Percentiles rank a stretch among this genome's conserved stretches.
Evolutionary conservation across 495 filamentous ascomycete species (phyloP).

Genomic region (Penicillium fimorum): DNA sequence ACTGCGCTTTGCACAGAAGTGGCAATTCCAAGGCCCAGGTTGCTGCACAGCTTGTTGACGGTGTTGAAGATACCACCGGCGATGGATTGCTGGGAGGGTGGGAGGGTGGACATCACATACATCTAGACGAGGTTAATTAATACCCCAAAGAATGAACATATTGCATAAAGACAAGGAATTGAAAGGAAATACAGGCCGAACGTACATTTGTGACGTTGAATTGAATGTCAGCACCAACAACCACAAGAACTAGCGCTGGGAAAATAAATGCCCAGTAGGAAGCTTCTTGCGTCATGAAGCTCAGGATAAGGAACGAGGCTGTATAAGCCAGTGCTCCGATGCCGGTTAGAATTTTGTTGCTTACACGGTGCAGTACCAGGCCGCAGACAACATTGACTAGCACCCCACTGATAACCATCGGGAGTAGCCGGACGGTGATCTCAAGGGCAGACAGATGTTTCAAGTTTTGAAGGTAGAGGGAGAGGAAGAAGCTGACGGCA

Average conservation of each 20-base stretch:
- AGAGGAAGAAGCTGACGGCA: conserved; percentile 35
- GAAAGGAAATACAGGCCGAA: not conserved
- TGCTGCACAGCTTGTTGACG: conserved; percentile 34
- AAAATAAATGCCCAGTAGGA: conserved; percentile 60
- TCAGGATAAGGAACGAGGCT: conserved; percentile 54
- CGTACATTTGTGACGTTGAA: conserved; percentile 59
- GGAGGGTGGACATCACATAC: conserved; percentile 43
- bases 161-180: not conserved
- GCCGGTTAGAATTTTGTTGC: conserved; percentile 47
- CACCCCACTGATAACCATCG: conserved; percentile 52
- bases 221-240: conserved; percentile 56
- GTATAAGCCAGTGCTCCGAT: conserved; percentile 44
- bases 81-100: conserved; percentile 34
- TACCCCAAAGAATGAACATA: not conserved
- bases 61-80: conserved; percentile 42
- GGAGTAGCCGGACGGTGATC: conserved; percentile 55
- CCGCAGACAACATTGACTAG: conserved; percentile 55
- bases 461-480: conserved; percentile 46
- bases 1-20: conserved; percentile 30
- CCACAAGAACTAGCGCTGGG: conserved; percentile 47
- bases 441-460: conserved; percentile 42
- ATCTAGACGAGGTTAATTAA: conserved; percentile 18
- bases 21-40: conserved; percentile 33
- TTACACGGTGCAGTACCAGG: conserved; percentile 53
- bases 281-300: conserved; percentile 40